phyloP scores from a whole-genome alignment of 2,329 filamentous ascomycete species.

The Coniella lustricola region DNA sequence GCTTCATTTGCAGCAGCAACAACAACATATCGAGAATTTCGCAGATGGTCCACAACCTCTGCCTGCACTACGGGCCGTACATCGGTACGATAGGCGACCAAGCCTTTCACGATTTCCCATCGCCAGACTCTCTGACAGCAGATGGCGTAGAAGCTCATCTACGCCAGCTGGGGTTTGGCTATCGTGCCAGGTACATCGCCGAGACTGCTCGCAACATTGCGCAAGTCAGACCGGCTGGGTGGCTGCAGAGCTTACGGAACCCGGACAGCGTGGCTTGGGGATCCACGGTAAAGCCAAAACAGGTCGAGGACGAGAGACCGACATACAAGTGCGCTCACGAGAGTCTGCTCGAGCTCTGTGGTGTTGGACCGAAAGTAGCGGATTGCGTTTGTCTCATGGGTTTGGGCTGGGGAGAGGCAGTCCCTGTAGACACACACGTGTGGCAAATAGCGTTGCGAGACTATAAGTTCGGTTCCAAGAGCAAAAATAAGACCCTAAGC shows the following conservation, averaged over 20 bases:
- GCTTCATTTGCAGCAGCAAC: conserved; percentile 98
- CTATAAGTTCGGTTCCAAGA: conserved; percentile 75
- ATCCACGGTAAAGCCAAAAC: conserved; percentile 12
- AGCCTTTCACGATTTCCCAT: conserved; percentile 81
- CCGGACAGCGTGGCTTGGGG: not conserved
- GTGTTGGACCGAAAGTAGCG: conserved; percentile 92
- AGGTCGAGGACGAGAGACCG: conserved; percentile 35
- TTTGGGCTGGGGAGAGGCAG: conserved; percentile 87
- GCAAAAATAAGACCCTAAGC: conserved; percentile 75
- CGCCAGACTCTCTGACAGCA: conserved; percentile 64
- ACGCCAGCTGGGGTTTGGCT: conserved; percentile 82
- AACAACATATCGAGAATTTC: conserved; percentile 96
- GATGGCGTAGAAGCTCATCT: conserved; percentile 73
- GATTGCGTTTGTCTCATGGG: conserved; percentile 98
- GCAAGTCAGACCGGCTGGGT: conserved; percentile 58
- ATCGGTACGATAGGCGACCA: conserved; percentile 64
- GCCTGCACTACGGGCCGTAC: conserved; percentile 72
- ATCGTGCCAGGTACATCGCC: conserved; percentile 86
- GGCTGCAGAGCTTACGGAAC: conserved; percentile 74
- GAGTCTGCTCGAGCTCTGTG: conserved; percentile 68
- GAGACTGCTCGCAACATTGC: conserved; percentile 74
- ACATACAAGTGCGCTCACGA: conserved; percentile 73
- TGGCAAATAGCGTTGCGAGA: conserved; percentile 98
- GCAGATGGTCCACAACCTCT: conserved; percentile 94
- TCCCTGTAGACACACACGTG: conserved; percentile 95